Evolutionary conservation across 805 yeast species (phyloP).

Genomic region (Candida pseudofarinosa): DNA sequence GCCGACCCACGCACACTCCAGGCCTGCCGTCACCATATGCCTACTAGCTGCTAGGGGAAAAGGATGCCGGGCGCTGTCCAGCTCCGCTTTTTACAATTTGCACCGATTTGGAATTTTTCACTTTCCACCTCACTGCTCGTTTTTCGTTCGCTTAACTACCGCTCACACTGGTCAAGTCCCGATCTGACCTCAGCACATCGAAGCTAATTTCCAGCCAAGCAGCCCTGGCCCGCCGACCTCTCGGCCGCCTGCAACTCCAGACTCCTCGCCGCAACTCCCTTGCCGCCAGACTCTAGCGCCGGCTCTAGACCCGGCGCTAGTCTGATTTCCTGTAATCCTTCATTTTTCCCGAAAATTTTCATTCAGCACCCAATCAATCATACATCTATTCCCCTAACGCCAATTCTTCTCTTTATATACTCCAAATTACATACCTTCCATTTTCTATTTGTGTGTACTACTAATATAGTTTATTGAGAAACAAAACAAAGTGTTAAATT

Average conservation of each 20-base stretch:
- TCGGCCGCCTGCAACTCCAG: not conserved
- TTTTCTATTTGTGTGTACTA: constrained; percentile 21
- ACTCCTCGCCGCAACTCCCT: not conserved
- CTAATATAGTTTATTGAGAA: constrained; percentile 1
- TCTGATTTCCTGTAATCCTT: not conserved
- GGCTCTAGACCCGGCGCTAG: not conserved
- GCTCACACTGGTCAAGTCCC: no score
- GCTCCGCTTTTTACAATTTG: no score
- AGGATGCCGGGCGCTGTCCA: no score
- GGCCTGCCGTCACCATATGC: not conserved
- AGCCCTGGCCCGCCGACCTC: no score
- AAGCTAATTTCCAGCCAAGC: no score
- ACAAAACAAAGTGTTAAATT: constrained; percentile 5
- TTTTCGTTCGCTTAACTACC: no score
- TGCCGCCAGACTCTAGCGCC: not conserved
- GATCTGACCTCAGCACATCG: no score
- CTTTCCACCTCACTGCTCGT: no score
- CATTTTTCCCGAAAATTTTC: not conserved
- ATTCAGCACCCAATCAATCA: constrained; percentile 8
- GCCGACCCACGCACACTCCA: not conserved
- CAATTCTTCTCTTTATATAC: constrained; percentile 27
- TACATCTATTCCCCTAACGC: constrained; percentile 1
- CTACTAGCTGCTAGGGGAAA: not conserved
- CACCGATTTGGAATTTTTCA: no score
- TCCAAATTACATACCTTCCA: constrained; percentile 38